Evolutionary conservation across 2,329 filamentous ascomycete genomes (phyloP).

Genomic region (Blastomyces silverae): DNA sequence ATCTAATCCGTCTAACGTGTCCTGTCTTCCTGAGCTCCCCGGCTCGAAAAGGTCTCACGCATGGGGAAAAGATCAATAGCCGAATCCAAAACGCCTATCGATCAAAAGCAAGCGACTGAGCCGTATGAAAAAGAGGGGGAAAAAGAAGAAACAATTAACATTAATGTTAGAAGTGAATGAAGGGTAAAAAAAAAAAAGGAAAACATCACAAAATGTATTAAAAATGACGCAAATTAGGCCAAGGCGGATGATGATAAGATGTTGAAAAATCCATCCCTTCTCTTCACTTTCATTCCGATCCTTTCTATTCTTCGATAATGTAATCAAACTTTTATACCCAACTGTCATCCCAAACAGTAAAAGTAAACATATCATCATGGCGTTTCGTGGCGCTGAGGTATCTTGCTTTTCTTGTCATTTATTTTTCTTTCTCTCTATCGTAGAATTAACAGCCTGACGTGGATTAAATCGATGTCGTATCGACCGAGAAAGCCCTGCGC

Average conservation of each 20-base stretch:
- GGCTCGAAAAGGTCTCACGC: not conserved
- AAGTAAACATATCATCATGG: not conserved
- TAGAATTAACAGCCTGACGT: not conserved
- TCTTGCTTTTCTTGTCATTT: not conserved
- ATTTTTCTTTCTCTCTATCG: not conserved
- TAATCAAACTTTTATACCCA: not conserved
- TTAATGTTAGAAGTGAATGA: not conserved
- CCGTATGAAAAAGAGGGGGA: not conserved
- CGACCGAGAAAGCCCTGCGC: not conserved
- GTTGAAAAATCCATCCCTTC: not conserved
- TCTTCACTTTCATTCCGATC: not conserved
- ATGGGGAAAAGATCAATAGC: not conserved
- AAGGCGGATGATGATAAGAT: not conserved
- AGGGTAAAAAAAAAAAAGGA: not conserved
- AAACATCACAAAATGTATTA: not conserved
- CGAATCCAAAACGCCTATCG: not conserved
- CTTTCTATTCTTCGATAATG: conserved; percentile 1
- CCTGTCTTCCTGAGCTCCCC: not conserved
- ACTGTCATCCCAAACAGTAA: not conserved
- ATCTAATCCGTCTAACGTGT: not conserved
- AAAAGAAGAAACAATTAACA: not conserved
- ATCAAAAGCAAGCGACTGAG: not conserved
- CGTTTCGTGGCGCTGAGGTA: not conserved
- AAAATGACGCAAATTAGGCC: not conserved
- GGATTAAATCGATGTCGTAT: not conserved